Conservation (phyloP, 495 filamentous ascomycete genomes). For the Sordaria brevicollis region DNA sequence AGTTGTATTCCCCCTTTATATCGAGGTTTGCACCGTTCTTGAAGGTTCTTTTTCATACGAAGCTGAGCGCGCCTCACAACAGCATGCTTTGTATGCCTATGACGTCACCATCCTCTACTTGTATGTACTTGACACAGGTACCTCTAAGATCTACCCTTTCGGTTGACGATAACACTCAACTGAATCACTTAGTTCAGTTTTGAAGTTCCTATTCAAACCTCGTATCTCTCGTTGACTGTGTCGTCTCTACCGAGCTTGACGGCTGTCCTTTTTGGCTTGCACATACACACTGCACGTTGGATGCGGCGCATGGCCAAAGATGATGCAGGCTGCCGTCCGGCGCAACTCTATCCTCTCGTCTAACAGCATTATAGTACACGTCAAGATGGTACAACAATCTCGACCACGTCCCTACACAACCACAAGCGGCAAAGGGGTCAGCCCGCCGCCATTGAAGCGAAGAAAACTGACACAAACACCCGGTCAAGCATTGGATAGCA, state of each 20-base stretch:
- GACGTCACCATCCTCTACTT: background rate
- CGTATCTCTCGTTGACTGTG: background rate
- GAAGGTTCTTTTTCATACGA: background rate
- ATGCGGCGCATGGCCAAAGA: background rate
- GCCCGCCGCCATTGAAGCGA: slow-evolving; percentile 12
- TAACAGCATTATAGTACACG: background rate
- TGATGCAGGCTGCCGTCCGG: background rate
- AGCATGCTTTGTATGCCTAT: background rate
- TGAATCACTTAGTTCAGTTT: no score
- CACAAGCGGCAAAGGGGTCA: background rate
- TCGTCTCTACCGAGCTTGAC: background rate
- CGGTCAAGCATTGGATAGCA: background rate
- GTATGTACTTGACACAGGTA: background rate
- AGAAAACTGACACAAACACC: slow-evolving; percentile 1
- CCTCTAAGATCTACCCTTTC: background rate
- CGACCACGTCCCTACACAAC: background rate
- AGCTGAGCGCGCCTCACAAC: background rate
- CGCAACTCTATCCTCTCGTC: background rate
- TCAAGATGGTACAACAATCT: background rate
- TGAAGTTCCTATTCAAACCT: no score
- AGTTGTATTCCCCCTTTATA: no score
- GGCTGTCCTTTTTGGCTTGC: background rate
- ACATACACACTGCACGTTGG: background rate
- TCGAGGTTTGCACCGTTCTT: background rate
- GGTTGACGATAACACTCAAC: no score